Percentiles rank a stretch among this genome's conserved stretches.
Conservation (phyloP, 441 rosid genomes). For the Eruca vesicaria region DNA sequence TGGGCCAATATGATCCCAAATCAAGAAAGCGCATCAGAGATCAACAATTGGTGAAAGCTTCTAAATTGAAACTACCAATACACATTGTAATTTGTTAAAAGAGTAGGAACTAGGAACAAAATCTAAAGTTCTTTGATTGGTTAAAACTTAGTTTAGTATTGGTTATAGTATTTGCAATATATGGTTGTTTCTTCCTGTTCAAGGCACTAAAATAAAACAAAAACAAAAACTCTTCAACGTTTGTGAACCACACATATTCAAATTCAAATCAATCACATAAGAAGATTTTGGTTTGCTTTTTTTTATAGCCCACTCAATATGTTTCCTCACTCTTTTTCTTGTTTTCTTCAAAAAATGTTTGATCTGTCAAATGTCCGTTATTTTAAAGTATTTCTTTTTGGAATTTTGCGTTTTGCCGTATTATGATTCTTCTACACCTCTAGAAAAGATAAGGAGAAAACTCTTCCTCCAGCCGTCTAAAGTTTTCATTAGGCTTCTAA, state of each 20-base stretch:
- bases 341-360: neutral
- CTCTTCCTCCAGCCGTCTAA: neutral
- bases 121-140: neutral
- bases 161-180: neutral
- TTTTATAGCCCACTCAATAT: neutral
- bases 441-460: neutral
- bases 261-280: neutral
- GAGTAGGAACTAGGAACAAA: neutral
- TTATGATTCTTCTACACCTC: neutral
- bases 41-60: neutral
- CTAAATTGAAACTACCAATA: neutral
- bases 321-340: neutral
- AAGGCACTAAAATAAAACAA: neutral
- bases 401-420: conserved; percentile 4
- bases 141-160: neutral
- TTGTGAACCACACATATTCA: neutral
- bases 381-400: neutral
- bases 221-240: neutral
- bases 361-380: neutral
- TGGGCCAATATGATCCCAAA: neutral
- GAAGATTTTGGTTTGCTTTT: neutral
- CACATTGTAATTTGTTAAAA: neutral
- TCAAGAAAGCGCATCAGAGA: neutral
- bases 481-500: neutral
- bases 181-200: neutral